Evolutionary conservation across 106 monocot species (phyloP).

Genomic region (Posidonia australis): DNA sequence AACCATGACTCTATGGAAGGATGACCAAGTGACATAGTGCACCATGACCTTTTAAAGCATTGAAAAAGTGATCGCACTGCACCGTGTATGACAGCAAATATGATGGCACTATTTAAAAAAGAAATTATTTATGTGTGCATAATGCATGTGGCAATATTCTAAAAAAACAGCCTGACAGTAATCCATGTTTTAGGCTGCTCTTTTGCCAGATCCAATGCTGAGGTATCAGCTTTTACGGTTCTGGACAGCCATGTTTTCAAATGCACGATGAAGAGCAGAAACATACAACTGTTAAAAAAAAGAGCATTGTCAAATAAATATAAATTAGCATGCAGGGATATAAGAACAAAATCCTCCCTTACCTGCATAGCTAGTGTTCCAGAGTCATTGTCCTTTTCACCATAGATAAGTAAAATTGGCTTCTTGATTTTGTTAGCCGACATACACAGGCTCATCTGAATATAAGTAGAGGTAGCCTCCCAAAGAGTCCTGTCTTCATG

Average conservation of each 20-base stretch:
- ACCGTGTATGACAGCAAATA: too few species aligned
- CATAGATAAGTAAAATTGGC: slow-evolving; percentile 88
- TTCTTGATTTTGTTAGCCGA: slow-evolving; percentile 96
- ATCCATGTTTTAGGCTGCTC: too few species aligned
- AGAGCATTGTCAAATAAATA: neutral
- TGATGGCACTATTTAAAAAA: too few species aligned
- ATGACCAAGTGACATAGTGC: slow-evolving; percentile 77
- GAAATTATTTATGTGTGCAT: too few species aligned
- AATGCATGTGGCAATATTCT: too few species aligned
- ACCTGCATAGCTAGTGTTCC: slow-evolving; percentile 99
- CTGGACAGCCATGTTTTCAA: too few species aligned
- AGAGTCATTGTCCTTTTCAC: slow-evolving; percentile 95
- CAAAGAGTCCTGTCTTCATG: slow-evolving; percentile 99
- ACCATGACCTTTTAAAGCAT: slow-evolving; percentile 97
- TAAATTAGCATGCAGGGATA: too few species aligned
- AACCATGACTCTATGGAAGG: slow-evolving; percentile 93
- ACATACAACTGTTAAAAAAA: too few species aligned
- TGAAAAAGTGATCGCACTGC: slow-evolving; percentile 91
- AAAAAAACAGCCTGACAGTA: neutral
- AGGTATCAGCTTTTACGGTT: too few species aligned
- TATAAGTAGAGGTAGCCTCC: slow-evolving; percentile 83
- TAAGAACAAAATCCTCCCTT: neutral
- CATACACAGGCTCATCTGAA: slow-evolving; percentile 97
- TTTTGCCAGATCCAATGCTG: too few species aligned
- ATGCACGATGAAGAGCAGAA: too few species aligned